Percentiles rank a stretch among this genome's conserved stretches.
These are phyloP conservation scores for Taiwanofungus camphoratus DNA, from an alignment of 1,284 basidiomycete genomes.

Conservation along the genomic window DNA sequence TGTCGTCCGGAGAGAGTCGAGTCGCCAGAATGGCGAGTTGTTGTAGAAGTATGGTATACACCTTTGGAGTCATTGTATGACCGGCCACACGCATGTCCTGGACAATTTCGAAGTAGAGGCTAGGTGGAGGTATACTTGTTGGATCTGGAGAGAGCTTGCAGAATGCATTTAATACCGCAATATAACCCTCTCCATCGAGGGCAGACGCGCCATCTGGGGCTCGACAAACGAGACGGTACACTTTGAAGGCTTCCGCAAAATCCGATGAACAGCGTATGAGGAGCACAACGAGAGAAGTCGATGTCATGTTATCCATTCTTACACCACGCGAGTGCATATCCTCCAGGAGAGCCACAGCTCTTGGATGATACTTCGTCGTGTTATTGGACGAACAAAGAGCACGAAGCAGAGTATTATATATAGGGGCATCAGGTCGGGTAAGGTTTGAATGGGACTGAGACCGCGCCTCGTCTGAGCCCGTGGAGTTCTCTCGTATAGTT, in stretches of 20 bases:
- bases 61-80: slow-evolving; percentile 47
- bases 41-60: slow-evolving; percentile 72
- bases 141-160: slow-evolving; percentile 41
- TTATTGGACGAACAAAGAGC: slow-evolving; percentile 41
- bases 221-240: slow-evolving; percentile 45
- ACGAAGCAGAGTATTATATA: slow-evolving; percentile 55
- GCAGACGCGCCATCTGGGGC: slow-evolving; percentile 28
- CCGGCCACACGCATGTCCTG: slow-evolving; percentile 77
- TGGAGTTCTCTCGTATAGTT: background rate
- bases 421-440: slow-evolving; percentile 23
- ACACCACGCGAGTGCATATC: slow-evolving; percentile 39
- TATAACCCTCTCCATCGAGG: slow-evolving; percentile 54
- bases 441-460: background rate
- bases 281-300: slow-evolving; percentile 50
- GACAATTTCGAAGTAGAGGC: slow-evolving; percentile 74
- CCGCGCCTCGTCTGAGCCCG: slow-evolving; percentile 24
- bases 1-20: slow-evolving; percentile 16
- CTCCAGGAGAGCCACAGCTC: slow-evolving; percentile 47
- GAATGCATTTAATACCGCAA: slow-evolving; percentile 57
- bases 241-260: slow-evolving; percentile 54
- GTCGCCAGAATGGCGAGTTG: slow-evolving; percentile 45
- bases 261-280: slow-evolving; percentile 51
- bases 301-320: slow-evolving; percentile 32
- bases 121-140: slow-evolving; percentile 22
- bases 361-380: slow-evolving; percentile 38